Percentiles rank a stretch among this genome's conserved stretches.
phyloP scores from a whole-genome alignment of 257 asterid species.

The Gardenia jasminoides region DNA sequence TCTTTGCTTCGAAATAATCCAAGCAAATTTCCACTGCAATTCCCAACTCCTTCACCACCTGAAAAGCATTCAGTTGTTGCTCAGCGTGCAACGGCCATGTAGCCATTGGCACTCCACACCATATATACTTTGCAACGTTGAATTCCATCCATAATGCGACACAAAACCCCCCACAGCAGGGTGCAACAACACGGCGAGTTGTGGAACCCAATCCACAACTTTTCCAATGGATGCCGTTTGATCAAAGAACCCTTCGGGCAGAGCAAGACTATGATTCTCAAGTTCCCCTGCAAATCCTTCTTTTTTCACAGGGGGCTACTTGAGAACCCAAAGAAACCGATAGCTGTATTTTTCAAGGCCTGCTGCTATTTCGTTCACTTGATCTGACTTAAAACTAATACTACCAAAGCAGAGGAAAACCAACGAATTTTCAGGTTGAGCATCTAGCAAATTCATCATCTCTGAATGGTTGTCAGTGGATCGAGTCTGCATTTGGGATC shows the following conservation, averaged over 20 bases:
- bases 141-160: neutral
- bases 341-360: slow-evolving; percentile 6
- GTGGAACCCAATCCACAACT: slow-evolving; percentile 24
- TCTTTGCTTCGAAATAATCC: slow-evolving; percentile 7
- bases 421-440: neutral
- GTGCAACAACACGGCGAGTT: slow-evolving; percentile 17
- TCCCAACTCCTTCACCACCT: too few species aligned
- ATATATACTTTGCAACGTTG: slow-evolving; percentile 18
- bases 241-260: slow-evolving; percentile 15
- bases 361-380: slow-evolving; percentile 16
- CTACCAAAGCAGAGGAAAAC: slow-evolving; percentile 6
- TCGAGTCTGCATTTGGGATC: neutral
- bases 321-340: slow-evolving; percentile 14
- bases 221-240: slow-evolving; percentile 12
- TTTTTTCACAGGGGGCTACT: slow-evolving; percentile 5
- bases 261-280: slow-evolving; percentile 5
- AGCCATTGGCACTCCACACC: slow-evolving; percentile 25
- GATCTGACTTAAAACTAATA: slow-evolving; percentile 1
- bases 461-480: neutral
- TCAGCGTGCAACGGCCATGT: slow-evolving; percentile 24
- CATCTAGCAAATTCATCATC: slow-evolving; percentile 16
- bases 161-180: slow-evolving; percentile 21
- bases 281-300: slow-evolving; percentile 12
- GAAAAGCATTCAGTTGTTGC: neutral
- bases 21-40: slow-evolving; percentile 14